A percentile compares a stretch with the other conserved stretches of the same genome.
Evolutionary conservation across 2,329 filamentous ascomycete species (phyloP).

Genomic region (Aureobasidium sp.): DNA sequence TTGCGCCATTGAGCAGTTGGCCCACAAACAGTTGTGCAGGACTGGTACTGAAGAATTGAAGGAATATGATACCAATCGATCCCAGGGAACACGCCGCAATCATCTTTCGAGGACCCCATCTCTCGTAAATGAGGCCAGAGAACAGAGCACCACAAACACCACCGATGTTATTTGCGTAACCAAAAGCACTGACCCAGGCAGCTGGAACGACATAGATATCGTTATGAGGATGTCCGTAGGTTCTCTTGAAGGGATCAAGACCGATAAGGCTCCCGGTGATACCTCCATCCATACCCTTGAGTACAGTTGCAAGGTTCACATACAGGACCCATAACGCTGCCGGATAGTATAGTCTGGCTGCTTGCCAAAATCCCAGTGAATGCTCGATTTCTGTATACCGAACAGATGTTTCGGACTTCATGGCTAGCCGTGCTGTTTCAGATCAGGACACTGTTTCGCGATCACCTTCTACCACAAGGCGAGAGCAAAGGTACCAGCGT

Average conservation of each 20-base stretch:
- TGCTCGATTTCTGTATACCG: conserved; percentile 5
- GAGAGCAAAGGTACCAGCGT: neutral
- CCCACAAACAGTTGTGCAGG: conserved; percentile 7
- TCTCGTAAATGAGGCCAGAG: conserved; percentile 4
- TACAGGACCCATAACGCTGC: conserved; percentile 12
- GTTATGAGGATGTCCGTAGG: neutral
- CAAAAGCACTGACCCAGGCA: conserved; percentile 15
- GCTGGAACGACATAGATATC: conserved; percentile 12
- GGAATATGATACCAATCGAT: neutral
- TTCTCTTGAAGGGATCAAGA: conserved; percentile 9
- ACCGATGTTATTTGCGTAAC: conserved; percentile 14
- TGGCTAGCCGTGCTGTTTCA: neutral
- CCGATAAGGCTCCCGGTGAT: conserved; percentile 11
- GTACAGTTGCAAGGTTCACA: conserved; percentile 4
- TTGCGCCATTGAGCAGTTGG: conserved; percentile 7
- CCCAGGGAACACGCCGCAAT: conserved; percentile 9
- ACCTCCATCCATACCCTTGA: conserved; percentile 12
- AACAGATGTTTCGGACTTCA: conserved; percentile 4
- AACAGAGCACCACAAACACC: conserved; percentile 3
- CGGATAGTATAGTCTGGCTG: conserved; percentile 12
- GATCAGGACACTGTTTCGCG: neutral
- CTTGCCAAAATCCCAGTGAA: conserved; percentile 8
- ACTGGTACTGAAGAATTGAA: conserved; percentile 10
- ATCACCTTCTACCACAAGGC: neutral
- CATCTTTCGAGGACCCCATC: conserved; percentile 13